Conservation (phyloP, 2,329 filamentous ascomycete species). For the Alternaria incomplexa region DNA sequence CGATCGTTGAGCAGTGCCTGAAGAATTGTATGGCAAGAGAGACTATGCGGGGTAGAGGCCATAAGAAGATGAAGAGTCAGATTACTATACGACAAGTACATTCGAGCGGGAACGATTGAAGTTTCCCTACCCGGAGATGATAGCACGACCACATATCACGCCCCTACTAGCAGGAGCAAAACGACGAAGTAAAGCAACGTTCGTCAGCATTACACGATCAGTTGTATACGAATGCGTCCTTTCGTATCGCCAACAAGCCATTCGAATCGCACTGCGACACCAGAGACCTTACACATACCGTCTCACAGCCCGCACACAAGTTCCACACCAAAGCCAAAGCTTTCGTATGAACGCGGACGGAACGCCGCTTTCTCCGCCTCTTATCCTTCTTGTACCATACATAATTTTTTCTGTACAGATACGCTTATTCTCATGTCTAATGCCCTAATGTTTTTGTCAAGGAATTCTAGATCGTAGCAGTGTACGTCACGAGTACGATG, state of each 20-base stretch:
- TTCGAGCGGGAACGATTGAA: not conserved
- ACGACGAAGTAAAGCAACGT: not conserved
- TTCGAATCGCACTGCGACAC: not conserved
- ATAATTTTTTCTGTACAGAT: not conserved
- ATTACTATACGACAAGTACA: slow-evolving; percentile 22
- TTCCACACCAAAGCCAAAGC: not conserved
- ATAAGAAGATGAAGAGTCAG: slow-evolving; percentile 24
- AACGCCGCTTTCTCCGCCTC: not conserved
- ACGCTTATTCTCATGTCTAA: not conserved
- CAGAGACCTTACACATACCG: not conserved
- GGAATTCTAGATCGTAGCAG: not conserved
- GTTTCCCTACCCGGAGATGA: not conserved
- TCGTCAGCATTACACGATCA: not conserved
- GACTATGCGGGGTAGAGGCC: slow-evolving; percentile 24
- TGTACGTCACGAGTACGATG: not conserved
- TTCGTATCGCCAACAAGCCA: not conserved
- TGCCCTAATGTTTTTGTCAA: not conserved
- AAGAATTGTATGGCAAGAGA: slow-evolving; percentile 42
- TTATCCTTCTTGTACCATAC: not conserved
- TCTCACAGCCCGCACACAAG: not conserved
- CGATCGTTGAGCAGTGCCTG: slow-evolving; percentile 38
- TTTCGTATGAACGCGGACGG: not conserved
- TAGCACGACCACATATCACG: not conserved
- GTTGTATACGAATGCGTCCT: not conserved
- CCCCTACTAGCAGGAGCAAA: not conserved